Evolutionary conservation across 768 basidiomycete genomes (phyloP).

Genomic region (Kwoniella sp.): DNA sequence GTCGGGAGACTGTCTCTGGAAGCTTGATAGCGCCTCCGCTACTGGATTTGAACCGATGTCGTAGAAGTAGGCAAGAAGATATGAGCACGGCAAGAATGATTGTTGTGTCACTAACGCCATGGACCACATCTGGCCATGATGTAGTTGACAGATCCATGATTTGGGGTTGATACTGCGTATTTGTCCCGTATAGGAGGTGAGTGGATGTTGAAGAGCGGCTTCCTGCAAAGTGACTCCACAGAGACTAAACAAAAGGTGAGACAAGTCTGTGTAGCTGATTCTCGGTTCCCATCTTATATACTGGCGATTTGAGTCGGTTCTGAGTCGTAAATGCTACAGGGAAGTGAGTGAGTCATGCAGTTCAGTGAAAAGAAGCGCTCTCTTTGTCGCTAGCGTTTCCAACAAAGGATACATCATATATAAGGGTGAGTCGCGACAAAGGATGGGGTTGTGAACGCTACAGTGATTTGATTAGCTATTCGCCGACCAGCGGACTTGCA

Average conservation of each 20-base stretch:
- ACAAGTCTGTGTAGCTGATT: too few relatives aligned
- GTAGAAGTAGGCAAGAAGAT: background rate
- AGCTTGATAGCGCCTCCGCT: constrained; percentile 7
- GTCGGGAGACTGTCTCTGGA: background rate
- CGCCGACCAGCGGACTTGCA: background rate
- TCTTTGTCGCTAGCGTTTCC: background rate
- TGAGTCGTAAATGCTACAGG: background rate
- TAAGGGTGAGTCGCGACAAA: background rate
- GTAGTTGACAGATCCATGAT: constrained; percentile 1
- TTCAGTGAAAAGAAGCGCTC: background rate
- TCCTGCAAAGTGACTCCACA: too few relatives aligned
- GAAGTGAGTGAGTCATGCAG: background rate
- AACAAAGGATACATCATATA: background rate
- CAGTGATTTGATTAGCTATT: background rate
- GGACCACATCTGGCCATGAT: constrained; percentile 10
- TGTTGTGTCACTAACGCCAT: background rate
- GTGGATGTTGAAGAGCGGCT: too few relatives aligned
- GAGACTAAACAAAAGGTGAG: too few relatives aligned
- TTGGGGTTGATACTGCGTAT: background rate
- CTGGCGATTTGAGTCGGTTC: background rate
- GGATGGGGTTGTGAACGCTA: background rate
- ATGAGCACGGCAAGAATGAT: constrained; percentile 1
- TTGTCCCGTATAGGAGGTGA: background rate
- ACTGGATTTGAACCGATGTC: background rate
- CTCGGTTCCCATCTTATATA: background rate